Evolutionary conservation across 2,329 filamentous ascomycete species (phyloP).

Genomic region (Colletotrichum sp.): DNA sequence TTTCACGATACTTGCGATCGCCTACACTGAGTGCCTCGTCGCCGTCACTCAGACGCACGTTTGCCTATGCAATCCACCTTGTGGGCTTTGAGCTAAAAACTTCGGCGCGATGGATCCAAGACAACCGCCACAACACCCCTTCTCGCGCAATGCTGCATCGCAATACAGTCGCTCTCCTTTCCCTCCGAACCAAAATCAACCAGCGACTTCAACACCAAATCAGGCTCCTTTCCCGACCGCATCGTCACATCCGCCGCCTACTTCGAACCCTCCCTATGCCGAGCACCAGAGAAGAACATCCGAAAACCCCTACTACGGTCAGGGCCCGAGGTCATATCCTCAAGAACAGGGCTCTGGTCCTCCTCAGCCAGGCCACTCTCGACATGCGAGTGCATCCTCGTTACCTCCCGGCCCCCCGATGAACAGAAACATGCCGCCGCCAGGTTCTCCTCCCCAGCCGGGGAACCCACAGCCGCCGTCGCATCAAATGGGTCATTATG

Average conservation of each 20-base stretch:
- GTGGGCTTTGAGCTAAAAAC: conserved; percentile 37
- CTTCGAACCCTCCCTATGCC: conserved; percentile 31
- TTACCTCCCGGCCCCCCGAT: conserved; percentile 40
- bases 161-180: conserved; percentile 34
- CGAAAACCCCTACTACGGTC: conserved; percentile 48
- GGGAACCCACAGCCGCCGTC: conserved; percentile 35
- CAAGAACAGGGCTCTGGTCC: conserved; percentile 32
- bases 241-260: conserved; percentile 7
- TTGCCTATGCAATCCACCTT: conserved; percentile 10
- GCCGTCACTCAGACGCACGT: conserved; percentile 9
- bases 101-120: conserved; percentile 38
- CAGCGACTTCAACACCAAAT: conserved; percentile 13
- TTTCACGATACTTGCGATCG: conserved; percentile 10
- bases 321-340: conserved; percentile 37
- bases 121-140: conserved; percentile 36
- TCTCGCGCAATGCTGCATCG: conserved; percentile 29
- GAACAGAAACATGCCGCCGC: conserved; percentile 52
- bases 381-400: conserved; percentile 51
- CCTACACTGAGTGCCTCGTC: background rate
- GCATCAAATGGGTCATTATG: conserved; percentile 42
- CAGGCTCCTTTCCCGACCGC: conserved; percentile 23
- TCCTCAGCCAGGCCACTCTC: conserved; percentile 40
- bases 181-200: conserved; percentile 9
- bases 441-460: conserved; percentile 47
- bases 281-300: conserved; percentile 43